A percentile compares a stretch with the other conserved stretches of the same genome.
Conservation (phyloP, 2,329 filamentous ascomycete species). For the Aspergillus intermedius region DNA sequence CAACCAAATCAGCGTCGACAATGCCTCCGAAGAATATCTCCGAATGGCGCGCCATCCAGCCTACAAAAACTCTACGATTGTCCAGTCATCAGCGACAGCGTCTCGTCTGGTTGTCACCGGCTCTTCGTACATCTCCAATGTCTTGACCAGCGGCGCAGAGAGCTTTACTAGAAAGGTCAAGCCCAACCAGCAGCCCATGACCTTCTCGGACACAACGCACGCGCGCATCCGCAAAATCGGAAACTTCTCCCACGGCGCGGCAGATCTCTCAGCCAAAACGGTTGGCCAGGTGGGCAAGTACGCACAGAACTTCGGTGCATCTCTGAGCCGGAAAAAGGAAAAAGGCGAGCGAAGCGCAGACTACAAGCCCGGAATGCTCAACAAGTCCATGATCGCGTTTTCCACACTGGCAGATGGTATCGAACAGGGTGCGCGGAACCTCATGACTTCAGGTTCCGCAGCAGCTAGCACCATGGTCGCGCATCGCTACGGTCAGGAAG, state of each 20-base stretch:
- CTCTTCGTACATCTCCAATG: slow-evolving; percentile 70
- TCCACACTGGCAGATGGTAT: slow-evolving; percentile 90
- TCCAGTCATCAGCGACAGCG: slow-evolving; percentile 78
- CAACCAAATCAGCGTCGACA: slow-evolving; percentile 42
- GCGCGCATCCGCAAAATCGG: slow-evolving; percentile 82
- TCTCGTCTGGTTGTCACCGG: slow-evolving; percentile 89
- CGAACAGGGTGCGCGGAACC: slow-evolving; percentile 72
- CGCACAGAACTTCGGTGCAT: slow-evolving; percentile 84
- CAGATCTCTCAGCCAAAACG: slow-evolving; percentile 74
- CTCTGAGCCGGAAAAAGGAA: slow-evolving; percentile 58
- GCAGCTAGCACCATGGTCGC: slow-evolving; percentile 81
- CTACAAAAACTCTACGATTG: slow-evolving; percentile 81
- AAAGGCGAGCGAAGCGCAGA: slow-evolving; percentile 45
- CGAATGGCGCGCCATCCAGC: slow-evolving; percentile 76
- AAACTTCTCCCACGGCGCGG: slow-evolving; percentile 72
- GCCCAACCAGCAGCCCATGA: slow-evolving; percentile 72
- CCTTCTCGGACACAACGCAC: slow-evolving; percentile 80
- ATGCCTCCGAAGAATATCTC: slow-evolving; percentile 56
- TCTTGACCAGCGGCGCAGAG: slow-evolving; percentile 70
- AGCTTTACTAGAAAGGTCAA: slow-evolving; percentile 73
- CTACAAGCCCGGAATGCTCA: slow-evolving; percentile 87
- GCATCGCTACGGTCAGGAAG: slow-evolving; percentile 85
- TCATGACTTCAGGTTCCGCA: slow-evolving; percentile 66
- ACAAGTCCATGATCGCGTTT: slow-evolving; percentile 95
- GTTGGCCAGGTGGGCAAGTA: slow-evolving; percentile 76